phyloP scores from a whole-genome alignment of 164 flowering plant species.

The Piper betle region DNA sequence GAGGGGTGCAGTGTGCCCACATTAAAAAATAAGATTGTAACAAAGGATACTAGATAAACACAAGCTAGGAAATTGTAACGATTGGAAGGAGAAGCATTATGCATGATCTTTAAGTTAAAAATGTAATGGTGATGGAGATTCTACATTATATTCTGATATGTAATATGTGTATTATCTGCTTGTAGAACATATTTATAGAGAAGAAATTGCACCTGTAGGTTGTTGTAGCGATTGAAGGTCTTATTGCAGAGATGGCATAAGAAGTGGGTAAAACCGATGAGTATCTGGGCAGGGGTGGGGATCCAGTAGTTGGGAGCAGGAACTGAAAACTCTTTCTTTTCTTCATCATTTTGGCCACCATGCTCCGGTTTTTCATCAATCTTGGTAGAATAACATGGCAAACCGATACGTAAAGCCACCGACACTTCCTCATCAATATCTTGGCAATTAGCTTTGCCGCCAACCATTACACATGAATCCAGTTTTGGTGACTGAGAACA shows the following conservation, averaged over 20 bases:
- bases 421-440: constrained; percentile 18
- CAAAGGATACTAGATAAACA: no score
- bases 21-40: no score
- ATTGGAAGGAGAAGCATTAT: neutral
- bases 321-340: constrained; percentile 1
- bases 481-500: constrained; percentile 1
- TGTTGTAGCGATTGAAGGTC: constrained; percentile 73
- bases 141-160: neutral
- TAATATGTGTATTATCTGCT: no score
- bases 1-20: no score
- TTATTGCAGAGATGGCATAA: constrained; percentile 63
- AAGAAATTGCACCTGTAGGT: constrained; percentile 44
- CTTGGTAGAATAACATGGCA: constrained; percentile 16
- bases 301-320: constrained; percentile 44
- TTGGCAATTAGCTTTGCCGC: constrained; percentile 2
- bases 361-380: neutral
- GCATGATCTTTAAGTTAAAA: no score
- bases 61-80: no score
- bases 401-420: constrained; percentile 48
- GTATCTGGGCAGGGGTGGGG: constrained; percentile 55
- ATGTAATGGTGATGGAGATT: no score
- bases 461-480: neutral
- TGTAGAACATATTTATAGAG: neutral
- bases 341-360: neutral
- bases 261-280: constrained; percentile 55